A percentile compares a stretch with the other conserved stretches of the same genome.
These are phyloP conservation scores for Yarrowia alimentaria DNA, from an alignment of 805 yeast genomes.

Conservation along the genomic window DNA sequence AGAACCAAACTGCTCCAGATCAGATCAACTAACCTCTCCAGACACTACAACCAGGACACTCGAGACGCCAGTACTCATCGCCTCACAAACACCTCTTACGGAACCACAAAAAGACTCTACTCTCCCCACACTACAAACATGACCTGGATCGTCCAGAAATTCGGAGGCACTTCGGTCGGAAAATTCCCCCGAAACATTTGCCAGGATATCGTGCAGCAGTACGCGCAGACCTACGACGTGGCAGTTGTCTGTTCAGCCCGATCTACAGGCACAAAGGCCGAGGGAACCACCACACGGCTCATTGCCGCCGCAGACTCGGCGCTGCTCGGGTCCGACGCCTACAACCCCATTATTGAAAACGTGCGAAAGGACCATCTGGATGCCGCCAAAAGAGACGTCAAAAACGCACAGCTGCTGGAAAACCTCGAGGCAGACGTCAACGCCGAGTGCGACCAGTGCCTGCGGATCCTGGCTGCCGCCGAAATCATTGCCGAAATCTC, in stretches of 20 bases:
- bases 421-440: conserved; percentile 59
- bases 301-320: conserved; percentile 73
- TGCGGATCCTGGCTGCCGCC: conserved; percentile 77
- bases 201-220: conserved; percentile 69
- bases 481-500: conserved; percentile 89
- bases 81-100: no score
- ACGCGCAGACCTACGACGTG: conserved; percentile 56
- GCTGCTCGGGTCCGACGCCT: conserved; percentile 40
- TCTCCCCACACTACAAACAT: background rate
- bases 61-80: no score
- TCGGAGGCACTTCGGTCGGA: conserved; percentile 97
- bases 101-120: background rate
- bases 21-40: no score
- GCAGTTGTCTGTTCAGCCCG: conserved; percentile 97
- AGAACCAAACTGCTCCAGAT: no score
- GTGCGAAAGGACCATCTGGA: conserved; percentile 74
- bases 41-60: no score
- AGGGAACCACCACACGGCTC: conserved; percentile 91
- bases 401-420: conserved; percentile 47
- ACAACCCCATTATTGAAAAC: conserved; percentile 55
- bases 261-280: conserved; percentile 83
- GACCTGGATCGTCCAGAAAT: conserved; percentile 81
- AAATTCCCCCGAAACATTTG: conserved; percentile 86
- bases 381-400: conserved; percentile 62
- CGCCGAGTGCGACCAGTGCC: conserved; percentile 64